A percentile compares a stretch with the other conserved stretches of the same genome.
phyloP scores from a whole-genome alignment of 306 rosid genomes.

The Rubus idaeus region DNA sequence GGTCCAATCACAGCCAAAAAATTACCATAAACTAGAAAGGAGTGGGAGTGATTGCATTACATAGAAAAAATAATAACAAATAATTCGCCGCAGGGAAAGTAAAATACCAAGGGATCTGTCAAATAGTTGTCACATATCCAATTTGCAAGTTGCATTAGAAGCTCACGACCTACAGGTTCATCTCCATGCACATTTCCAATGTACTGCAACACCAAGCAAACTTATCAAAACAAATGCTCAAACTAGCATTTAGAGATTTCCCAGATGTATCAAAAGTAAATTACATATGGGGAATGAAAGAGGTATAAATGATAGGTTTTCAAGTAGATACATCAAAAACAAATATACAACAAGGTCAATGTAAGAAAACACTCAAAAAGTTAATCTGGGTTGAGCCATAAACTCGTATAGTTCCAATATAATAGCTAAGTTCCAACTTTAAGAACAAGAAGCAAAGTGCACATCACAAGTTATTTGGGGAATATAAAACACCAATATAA shows the following conservation, averaged over 20 bases:
- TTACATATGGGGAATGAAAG: constrained; percentile 8
- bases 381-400: neutral
- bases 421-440: neutral
- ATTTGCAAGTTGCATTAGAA: constrained; percentile 74
- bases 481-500: too few species aligned
- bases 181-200: constrained; percentile 97
- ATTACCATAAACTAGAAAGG: neutral
- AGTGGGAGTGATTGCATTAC: neutral
- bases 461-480: neutral
- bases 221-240: constrained; percentile 23
- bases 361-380: neutral
- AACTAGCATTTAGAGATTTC: constrained; percentile 16
- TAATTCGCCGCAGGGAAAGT: constrained; percentile 4
- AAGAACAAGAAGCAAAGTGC: neutral
- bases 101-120: constrained; percentile 80
- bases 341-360: neutral
- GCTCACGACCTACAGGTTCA: constrained; percentile 95
- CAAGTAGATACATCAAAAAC: constrained; percentile 7
- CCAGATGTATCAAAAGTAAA: constrained; percentile 8
- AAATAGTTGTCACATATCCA: constrained; percentile 90
- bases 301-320: constrained; percentile 9
- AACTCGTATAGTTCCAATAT: neutral
- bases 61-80: neutral
- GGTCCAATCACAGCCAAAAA: neutral
- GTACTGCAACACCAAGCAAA: constrained; percentile 63